phyloP scores from a whole-genome alignment of 768 basidiomycete genomes.

The Boletus rubroflammeus region DNA sequence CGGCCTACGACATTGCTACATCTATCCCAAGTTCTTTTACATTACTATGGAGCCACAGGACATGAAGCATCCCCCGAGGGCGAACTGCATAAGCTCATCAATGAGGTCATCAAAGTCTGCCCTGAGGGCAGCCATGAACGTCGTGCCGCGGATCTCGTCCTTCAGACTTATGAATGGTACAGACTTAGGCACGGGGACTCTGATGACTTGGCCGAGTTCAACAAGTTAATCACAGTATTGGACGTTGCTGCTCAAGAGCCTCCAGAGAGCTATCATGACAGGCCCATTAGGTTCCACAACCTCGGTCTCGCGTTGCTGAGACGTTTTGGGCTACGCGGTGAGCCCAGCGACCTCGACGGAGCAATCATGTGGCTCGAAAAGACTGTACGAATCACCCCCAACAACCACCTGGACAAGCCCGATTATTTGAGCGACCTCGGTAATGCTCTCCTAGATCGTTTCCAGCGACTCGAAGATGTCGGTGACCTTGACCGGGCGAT shows the following conservation, averaged over 20 bases:
- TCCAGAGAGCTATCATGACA: background rate
- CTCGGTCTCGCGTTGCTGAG: background rate
- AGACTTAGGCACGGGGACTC: background rate
- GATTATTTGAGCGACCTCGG: background rate
- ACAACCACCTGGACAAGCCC: background rate
- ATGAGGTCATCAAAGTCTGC: background rate
- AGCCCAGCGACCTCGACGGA: background rate
- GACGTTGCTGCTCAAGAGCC: background rate
- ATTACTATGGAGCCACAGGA: background rate
- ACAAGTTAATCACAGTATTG: background rate
- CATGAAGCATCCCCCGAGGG: background rate
- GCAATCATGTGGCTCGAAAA: background rate
- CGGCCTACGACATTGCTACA: conserved; percentile 2
- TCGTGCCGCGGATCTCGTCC: background rate
- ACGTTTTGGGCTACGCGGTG: background rate
- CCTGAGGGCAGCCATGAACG: background rate
- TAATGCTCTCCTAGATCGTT: background rate
- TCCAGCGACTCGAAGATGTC: background rate
- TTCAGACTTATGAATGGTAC: background rate
- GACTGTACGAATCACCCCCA: background rate
- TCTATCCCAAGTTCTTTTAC: conserved; percentile 9
- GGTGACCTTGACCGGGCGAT: background rate
- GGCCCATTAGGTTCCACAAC: background rate
- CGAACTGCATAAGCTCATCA: background rate
- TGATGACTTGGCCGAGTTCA: background rate